These are phyloP conservation scores for Colletotrichum shisoi DNA, from an alignment of 2,329 filamentous ascomycete genomes.

Conservation along the genomic window DNA sequence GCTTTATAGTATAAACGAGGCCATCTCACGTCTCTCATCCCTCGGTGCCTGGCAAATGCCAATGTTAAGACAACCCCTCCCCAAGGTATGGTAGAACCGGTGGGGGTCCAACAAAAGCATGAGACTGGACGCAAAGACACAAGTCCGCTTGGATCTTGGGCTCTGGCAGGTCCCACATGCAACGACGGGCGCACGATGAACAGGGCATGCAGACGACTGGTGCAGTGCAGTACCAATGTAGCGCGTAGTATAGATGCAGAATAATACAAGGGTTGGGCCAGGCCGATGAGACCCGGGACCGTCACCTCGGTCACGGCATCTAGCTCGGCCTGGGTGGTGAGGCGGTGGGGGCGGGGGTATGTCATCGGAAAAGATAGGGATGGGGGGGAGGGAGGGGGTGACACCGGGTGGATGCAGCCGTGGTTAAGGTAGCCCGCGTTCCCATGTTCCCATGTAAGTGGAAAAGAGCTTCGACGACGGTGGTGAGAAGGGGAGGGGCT, in stretches of 20 bases:
- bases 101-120: constrained; percentile 38
- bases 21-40: constrained; percentile 11
- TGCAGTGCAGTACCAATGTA: constrained; percentile 6
- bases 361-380: constrained; percentile 40
- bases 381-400: constrained; percentile 12
- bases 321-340: constrained; percentile 28
- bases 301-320: constrained; percentile 33
- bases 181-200: constrained; percentile 25
- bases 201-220: constrained; percentile 25
- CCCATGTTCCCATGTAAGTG: constrained; percentile 30
- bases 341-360: constrained; percentile 32
- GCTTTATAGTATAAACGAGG: constrained; percentile 33
- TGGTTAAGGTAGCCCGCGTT: constrained; percentile 27
- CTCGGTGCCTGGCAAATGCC: constrained; percentile 28
- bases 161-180: constrained; percentile 31
- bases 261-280: constrained; percentile 11
- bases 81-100: constrained; percentile 26
- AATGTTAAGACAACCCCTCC: constrained; percentile 25
- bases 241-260: constrained; percentile 10
- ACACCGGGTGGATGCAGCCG: constrained; percentile 12
- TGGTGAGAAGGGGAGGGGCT: background rate
- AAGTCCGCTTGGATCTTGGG: constrained; percentile 26
- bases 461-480: constrained; percentile 14
- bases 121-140: constrained; percentile 27
- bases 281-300: constrained; percentile 29